Evolutionary conservation across 257 asterid species (phyloP), one percentile per base, ranked within the genome.

Genomic region (Verbascum thapsus): DNA sequence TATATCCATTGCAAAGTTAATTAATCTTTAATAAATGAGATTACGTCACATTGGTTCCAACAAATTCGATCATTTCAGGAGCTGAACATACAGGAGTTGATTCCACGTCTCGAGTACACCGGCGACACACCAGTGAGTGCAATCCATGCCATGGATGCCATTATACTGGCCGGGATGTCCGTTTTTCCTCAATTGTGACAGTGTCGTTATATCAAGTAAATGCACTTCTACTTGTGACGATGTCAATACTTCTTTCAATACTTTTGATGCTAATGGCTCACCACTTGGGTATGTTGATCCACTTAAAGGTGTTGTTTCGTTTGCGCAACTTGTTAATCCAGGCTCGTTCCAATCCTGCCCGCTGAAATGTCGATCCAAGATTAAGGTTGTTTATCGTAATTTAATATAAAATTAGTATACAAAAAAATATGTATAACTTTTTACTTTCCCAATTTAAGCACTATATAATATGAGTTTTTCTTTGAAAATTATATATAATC

Each of bases 51-150:
- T n/a, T n/a, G n/a, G n/a, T n/a, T n/a, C n/a, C n/a, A n/a, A n/a
- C n/a, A n/a, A 26, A 26, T 26, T 26, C 32, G 3, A 1, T 26
- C 32, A 26, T 26, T 5, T 26, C 15, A 44, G 17, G 9, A 70
- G 23, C 47, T 71, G 49, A 0, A 82, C 68, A 38, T 79, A 79
- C 8, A 86, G 78, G 42, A 86, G 71, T 1, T 58, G 80, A 70
- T 84, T 86, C 95, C 95, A 86, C 0, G 95, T 78, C 45, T 83
- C 91, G n/a, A 75, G 82, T 5, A 82, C 80, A 0, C 95, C 91
- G 16, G 84, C 83, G 12, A 86, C 19, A 65, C 91, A 86, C 95
- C 95, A 86, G 61, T 86, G 95, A 1, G 81, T 77, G 63, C 88
- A 86, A 26, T 86, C 91, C 81, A 84, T 78, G 38, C 81, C 83